A percentile compares a stretch with the other conserved stretches of the same genome.
Conservation (phyloP, 495 filamentous ascomycete genomes). For the Aspergillus asperescens region DNA sequence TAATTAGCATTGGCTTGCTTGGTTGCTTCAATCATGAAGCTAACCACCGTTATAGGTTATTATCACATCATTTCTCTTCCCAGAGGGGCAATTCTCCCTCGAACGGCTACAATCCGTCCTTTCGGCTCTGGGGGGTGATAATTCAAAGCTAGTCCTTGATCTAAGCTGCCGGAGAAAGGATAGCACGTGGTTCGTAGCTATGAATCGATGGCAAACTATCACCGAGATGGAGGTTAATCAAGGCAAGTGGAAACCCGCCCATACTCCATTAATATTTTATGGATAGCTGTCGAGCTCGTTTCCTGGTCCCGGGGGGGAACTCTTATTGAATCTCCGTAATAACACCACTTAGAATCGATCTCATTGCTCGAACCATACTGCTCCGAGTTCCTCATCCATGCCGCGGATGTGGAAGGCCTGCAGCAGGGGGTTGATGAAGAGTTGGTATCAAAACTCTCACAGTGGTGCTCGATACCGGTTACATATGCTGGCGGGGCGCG, state of each 20-base stretch:
- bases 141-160: slow-evolving; percentile 83
- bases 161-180: slow-evolving; percentile 77
- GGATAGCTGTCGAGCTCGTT: no score
- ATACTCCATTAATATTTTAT: not conserved
- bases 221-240: slow-evolving; percentile 90
- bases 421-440: slow-evolving; percentile 85
- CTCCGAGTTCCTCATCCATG: slow-evolving; percentile 93
- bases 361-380: slow-evolving; percentile 77
- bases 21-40: not conserved
- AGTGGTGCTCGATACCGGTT: slow-evolving; percentile 85
- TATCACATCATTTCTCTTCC: slow-evolving; percentile 82
- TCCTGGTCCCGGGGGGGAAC: no score
- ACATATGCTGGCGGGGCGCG: slow-evolving; percentile 96
- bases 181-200: slow-evolving; percentile 84
- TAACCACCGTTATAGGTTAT: slow-evolving; percentile 62
- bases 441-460: slow-evolving; percentile 66
- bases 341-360: slow-evolving; percentile 60
- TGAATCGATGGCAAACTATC: slow-evolving; percentile 97
- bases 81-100: slow-evolving; percentile 71
- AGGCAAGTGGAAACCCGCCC: slow-evolving; percentile 44
- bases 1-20: not conserved
- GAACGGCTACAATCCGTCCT: slow-evolving; percentile 67
- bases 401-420: slow-evolving; percentile 95
- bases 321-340: slow-evolving; percentile 2
- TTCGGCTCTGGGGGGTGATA: slow-evolving; percentile 62